A percentile compares a stretch with the other conserved stretches of the same genome.
phyloP scores from a whole-genome alignment of 805 yeast species.

The Wickerhamomyces chambardii region DNA sequence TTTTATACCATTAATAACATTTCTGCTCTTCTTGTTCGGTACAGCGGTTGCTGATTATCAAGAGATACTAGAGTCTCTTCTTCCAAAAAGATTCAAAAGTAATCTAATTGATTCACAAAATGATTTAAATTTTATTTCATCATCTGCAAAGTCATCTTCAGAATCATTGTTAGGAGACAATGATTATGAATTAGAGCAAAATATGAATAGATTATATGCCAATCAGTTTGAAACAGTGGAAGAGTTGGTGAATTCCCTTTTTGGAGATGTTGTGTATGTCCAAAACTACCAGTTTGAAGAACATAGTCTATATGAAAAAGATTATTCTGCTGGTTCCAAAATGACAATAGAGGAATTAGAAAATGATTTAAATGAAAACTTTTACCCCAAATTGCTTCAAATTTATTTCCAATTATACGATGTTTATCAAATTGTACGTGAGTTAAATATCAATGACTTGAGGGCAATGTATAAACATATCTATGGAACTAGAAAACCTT shows the following conservation, averaged over 20 bases:
- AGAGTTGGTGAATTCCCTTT: constrained; percentile 4
- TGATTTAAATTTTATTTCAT: no score
- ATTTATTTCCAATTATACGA: constrained; percentile 4
- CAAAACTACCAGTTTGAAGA: constrained; percentile 3
- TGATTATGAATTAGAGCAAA: background rate
- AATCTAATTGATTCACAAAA: no score
- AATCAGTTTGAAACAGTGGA: constrained; percentile 4
- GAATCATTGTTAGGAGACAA: background rate
- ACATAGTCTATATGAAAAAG: constrained; percentile 1
- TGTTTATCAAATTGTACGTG: constrained; percentile 8
- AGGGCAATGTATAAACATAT: constrained; percentile 10
- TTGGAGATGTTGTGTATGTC: constrained; percentile 8
- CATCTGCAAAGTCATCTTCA: no score
- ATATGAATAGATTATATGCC: background rate
- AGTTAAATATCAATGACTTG: constrained; percentile 9
- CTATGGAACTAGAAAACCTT: constrained; percentile 1
- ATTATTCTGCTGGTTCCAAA: constrained; percentile 1
- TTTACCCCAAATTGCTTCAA: constrained; percentile 2
- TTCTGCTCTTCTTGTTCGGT: no score
- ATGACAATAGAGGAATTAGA: background rate
- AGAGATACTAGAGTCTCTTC: no score
- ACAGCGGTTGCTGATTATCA: no score
- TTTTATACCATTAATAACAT: no score
- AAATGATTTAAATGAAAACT: constrained; percentile 1
- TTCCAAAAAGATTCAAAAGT: no score